Evolutionary conservation across 2,329 filamentous ascomycete genomes (phyloP).

Genomic region (Ceratocystis diversiconidia): DNA sequence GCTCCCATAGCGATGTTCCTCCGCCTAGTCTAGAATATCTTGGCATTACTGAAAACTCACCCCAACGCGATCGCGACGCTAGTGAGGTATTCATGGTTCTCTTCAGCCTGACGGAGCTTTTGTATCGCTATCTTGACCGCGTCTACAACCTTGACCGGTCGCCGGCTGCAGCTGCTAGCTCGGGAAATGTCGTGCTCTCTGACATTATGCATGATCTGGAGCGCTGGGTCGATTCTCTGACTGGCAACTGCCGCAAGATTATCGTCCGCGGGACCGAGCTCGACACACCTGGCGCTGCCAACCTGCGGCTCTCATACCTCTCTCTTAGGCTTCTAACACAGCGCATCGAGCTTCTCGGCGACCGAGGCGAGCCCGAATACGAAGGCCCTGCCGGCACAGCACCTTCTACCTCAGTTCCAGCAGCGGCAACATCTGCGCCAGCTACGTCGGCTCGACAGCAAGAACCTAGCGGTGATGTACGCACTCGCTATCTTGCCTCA

Average conservation of each 20-base stretch:
- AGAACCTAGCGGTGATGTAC: not conserved
- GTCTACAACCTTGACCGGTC: constrained; percentile 22
- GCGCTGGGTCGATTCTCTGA: constrained; percentile 32
- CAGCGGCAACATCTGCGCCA: too few relatives aligned
- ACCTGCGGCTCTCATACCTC: constrained; percentile 38
- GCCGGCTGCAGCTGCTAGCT: constrained; percentile 19
- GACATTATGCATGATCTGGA: constrained; percentile 24
- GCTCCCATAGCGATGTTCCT: constrained; percentile 35
- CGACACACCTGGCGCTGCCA: constrained; percentile 32
- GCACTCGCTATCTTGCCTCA: constrained; percentile 28
- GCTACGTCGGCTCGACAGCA: not conserved
- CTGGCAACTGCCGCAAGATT: constrained; percentile 27
- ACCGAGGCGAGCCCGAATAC: not conserved
- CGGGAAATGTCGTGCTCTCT: not conserved
- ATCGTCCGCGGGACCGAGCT: constrained; percentile 31
- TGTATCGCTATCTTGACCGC: constrained; percentile 24
- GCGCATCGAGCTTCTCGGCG: constrained; percentile 30
- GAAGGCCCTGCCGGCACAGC: too few relatives aligned
- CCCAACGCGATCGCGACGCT: constrained; percentile 22
- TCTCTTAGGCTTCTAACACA: constrained; percentile 33
- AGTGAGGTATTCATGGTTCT: constrained; percentile 32
- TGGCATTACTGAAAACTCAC: constrained; percentile 20
- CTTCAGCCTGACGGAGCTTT: constrained; percentile 31
- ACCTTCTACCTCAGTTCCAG: too few relatives aligned
- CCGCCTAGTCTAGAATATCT: constrained; percentile 28